These are phyloP conservation scores for Diplodia corticola DNA, from an alignment of 2,329 filamentous ascomycete species.

Conservation along the genomic window DNA sequence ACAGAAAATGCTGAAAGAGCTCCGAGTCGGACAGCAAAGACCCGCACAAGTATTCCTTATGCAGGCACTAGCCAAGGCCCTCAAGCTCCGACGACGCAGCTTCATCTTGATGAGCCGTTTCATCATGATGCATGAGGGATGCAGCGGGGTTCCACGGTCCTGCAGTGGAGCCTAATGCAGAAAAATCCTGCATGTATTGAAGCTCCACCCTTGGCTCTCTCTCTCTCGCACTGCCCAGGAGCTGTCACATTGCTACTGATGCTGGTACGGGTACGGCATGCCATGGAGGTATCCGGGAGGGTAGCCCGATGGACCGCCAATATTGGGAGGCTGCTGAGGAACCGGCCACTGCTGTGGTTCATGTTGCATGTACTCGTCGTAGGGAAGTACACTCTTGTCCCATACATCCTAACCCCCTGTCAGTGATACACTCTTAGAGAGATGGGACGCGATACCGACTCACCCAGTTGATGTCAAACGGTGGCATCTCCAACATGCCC, in stretches of 20 bases:
- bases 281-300: neutral
- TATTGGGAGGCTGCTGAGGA: neutral
- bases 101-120: neutral
- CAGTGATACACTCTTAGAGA: neutral
- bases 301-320: neutral
- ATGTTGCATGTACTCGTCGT: constrained; percentile 16
- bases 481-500: constrained; percentile 22
- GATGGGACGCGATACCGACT: neutral
- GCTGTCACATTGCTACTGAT: neutral
- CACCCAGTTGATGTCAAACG: constrained; percentile 23
- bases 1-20: neutral
- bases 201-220: neutral
- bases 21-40: neutral
- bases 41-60: neutral
- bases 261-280: constrained; percentile 12
- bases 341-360: constrained; percentile 15
- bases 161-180: neutral
- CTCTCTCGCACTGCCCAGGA: neutral
- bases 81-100: neutral
- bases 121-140: neutral
- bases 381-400: constrained; percentile 19
- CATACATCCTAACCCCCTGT: constrained; percentile 5
- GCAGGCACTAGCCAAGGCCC: neutral
- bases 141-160: neutral
- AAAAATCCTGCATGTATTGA: neutral